A percentile compares a stretch with the other conserved stretches of the same genome.
phyloP scores from a whole-genome alignment of 2,329 filamentous ascomycete genomes.

The Beauveria varroae region DNA sequence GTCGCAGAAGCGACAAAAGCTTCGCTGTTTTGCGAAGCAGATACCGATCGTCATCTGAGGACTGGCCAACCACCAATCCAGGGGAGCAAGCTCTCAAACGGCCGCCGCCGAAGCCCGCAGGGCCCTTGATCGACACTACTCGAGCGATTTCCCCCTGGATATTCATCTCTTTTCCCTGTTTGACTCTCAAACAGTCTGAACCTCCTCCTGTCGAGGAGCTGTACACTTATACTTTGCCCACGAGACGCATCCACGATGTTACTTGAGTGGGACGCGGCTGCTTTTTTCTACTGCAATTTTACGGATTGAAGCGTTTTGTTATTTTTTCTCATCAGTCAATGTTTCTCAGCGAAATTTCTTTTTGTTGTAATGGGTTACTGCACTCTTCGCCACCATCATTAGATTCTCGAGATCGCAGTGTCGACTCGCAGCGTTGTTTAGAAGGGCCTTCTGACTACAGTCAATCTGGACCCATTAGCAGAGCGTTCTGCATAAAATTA shows the following conservation, averaged over 20 bases:
- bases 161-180: background rate
- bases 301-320: slow-evolving; percentile 6
- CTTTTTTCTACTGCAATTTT: slow-evolving; percentile 5
- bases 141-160: background rate
- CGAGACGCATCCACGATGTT: background rate
- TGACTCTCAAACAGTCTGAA: background rate
- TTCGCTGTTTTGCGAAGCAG: slow-evolving; percentile 6
- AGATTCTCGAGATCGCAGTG: slow-evolving; percentile 1
- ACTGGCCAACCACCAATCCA: background rate
- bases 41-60: background rate
- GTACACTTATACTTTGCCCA: slow-evolving; percentile 3
- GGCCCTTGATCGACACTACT: background rate
- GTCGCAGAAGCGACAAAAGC: slow-evolving; percentile 13
- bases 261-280: background rate
- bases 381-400: slow-evolving; percentile 5
- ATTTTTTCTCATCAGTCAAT: slow-evolving; percentile 2
- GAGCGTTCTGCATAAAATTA: background rate
- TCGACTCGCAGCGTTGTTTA: slow-evolving; percentile 1
- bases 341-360: background rate
- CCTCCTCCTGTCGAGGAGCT: background rate
- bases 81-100: background rate
- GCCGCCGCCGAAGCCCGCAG: background rate
- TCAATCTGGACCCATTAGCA: background rate
- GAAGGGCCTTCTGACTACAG: background rate
- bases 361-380: slow-evolving; percentile 3